phyloP scores from a whole-genome alignment of 306 rosid species.

The Cucumis melo region DNA sequence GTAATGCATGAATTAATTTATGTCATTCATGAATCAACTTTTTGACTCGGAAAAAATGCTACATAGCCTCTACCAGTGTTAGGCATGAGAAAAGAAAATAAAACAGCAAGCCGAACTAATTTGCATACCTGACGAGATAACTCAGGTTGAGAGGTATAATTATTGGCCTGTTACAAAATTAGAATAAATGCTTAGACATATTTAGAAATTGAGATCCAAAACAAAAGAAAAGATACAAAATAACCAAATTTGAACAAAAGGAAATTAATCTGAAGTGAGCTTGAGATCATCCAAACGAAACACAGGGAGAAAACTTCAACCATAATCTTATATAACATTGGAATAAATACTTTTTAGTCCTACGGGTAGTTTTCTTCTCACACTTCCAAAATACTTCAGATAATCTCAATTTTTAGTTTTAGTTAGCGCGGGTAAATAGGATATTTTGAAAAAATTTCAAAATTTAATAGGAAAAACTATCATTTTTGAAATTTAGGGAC shows the following conservation, averaged over 20 bases:
- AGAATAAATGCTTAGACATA: neutral
- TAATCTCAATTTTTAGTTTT: neutral
- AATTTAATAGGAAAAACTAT: neutral
- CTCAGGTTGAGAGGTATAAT: slow-evolving; percentile 69
- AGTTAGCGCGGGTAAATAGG: neutral
- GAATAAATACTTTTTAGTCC: neutral
- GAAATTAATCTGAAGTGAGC: too few species aligned
- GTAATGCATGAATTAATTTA: neutral
- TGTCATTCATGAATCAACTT: neutral
- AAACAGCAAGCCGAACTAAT: neutral
- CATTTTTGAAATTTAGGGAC: neutral
- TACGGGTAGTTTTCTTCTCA: neutral
- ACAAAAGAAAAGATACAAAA: too few species aligned
- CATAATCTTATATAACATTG: neutral
- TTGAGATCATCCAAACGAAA: too few species aligned
- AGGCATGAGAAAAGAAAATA: neutral
- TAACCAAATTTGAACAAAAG: too few species aligned
- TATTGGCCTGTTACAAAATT: slow-evolving; percentile 37
- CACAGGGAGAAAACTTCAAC: neutral
- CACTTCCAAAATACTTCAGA: neutral
- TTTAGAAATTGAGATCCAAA: neutral
- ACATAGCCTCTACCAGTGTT: neutral
- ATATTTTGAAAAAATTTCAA: neutral
- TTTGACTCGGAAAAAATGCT: neutral
- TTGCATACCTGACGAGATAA: slow-evolving; percentile 70